Evolutionary conservation across 2,329 filamentous ascomycete genomes (phyloP), one percentile per base, ranked within the genome.

Genomic region (Diaporthe sp.): DNA sequence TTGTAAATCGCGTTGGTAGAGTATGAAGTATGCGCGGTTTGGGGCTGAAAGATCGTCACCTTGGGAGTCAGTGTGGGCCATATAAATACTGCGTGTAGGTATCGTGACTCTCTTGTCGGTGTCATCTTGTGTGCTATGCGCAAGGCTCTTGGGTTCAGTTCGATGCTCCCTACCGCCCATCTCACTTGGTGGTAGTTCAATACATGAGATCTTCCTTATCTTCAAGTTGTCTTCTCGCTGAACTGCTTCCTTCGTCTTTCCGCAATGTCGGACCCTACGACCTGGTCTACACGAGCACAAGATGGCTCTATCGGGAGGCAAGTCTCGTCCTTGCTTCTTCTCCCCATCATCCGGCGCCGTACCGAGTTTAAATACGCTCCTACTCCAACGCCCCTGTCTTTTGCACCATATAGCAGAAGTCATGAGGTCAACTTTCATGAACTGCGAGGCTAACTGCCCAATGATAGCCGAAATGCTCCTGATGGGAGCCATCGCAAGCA

Each of bases 341-440:
- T 55, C 2, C 17, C 4, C 6, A 25, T 19, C 8, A 4, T 19
- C 4, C 6, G 4, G 37, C 68, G 28, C 3, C 34, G 3, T 13
- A 55, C 1, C 34, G 6, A 7, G 22, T 12, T 10, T 2, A 31
- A 25, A 4, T 15, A 9, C 4, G n/a, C 9, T 2, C 8, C 15
- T 37, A 13, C 0, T 13, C 7, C 15, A 5, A 12, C 4, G 4
- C 4, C 22, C n/a, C 37, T 25, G 3, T 25, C 22, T 7, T 25
- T 0, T 42, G 12, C n/a, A 17, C n/a, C n/a, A n/a, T 17, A 42
- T 25, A 1, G 17, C 19, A n/a, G 17, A 9, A 1, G 19, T 25
- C 13, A 39, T n/a, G 6, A 9, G 6, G 4, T 25, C 12, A 1
- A 12, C 1, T 1, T 25, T 17, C 15, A 8, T 8, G 8, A 8